Evolutionary conservation across 257 asterid species (phyloP).

Genomic region (Penstemon eatonii): DNA sequence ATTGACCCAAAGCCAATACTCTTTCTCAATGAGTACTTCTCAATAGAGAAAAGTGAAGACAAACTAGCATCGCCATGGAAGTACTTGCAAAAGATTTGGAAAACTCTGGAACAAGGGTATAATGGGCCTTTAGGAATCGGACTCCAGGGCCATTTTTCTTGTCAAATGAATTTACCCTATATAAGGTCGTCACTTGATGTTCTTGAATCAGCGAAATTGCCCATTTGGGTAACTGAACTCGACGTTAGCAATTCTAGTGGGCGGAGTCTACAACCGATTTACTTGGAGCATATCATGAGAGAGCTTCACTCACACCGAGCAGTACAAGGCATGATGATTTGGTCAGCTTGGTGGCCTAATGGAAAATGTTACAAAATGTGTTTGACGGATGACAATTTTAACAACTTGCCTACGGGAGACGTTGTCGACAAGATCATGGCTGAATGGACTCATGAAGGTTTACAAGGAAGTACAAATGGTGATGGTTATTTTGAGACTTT

Average conservation of each 20-base stretch:
- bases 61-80: slow-evolving; percentile 26
- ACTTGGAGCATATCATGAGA: slow-evolving; percentile 30
- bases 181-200: slow-evolving; percentile 35
- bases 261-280: background rate
- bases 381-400: slow-evolving; percentile 35
- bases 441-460: slow-evolving; percentile 27
- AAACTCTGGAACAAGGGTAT: slow-evolving; percentile 19
- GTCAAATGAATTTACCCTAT: slow-evolving; percentile 24
- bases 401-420: slow-evolving; percentile 39
- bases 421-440: slow-evolving; percentile 34
- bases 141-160: slow-evolving; percentile 30
- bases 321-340: slow-evolving; percentile 33
- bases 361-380: slow-evolving; percentile 38
- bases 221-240: slow-evolving; percentile 41
- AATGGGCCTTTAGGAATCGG: slow-evolving; percentile 34
- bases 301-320: slow-evolving; percentile 35
- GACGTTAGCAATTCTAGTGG: slow-evolving; percentile 13
- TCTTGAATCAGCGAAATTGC: slow-evolving; percentile 27
- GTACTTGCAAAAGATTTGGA: slow-evolving; percentile 30
- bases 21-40: slow-evolving; percentile 39
- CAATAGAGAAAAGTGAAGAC: slow-evolving; percentile 29
- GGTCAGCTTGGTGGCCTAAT: slow-evolving; percentile 28
- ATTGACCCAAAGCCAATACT: slow-evolving; percentile 26
- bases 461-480: slow-evolving; percentile 24
- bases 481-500: slow-evolving; percentile 30